phyloP scores from a whole-genome alignment of 2,329 filamentous ascomycete genomes.

The Pseudogymnoascus sp. region DNA sequence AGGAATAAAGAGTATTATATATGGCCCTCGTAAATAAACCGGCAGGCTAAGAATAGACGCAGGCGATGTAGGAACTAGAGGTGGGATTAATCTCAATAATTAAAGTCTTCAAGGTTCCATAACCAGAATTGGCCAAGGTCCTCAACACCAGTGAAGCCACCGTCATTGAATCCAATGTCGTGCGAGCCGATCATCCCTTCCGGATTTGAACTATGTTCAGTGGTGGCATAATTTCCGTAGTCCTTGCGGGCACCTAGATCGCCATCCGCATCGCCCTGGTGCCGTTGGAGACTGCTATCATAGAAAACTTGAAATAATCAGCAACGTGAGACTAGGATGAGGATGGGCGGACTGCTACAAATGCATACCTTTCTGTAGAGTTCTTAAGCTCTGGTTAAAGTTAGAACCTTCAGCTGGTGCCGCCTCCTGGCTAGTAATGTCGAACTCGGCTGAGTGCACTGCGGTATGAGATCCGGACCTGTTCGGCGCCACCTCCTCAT shows the following conservation, averaged over 20 bases:
- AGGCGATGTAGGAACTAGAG: neutral
- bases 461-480: neutral
- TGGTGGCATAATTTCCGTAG: neutral
- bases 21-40: constrained; percentile 14
- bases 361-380: neutral
- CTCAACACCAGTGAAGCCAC: constrained; percentile 7
- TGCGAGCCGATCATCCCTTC: neutral
- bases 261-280: neutral
- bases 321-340: neutral
- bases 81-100: neutral
- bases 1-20: constrained; percentile 23
- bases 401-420: neutral
- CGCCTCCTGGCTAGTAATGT: neutral
- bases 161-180: neutral
- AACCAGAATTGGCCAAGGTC: constrained; percentile 25
- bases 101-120: constrained; percentile 21
- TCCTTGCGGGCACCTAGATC: neutral
- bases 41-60: neutral
- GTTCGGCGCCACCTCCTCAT: neutral
- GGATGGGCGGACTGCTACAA: neutral
- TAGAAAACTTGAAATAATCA: neutral
- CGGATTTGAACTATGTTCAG: neutral
- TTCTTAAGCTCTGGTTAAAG: neutral
- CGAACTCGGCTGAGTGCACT: neutral
- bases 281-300: neutral